Evolutionary conservation across 106 monocot species (phyloP).

Genomic region (Vanilla planifolia): DNA sequence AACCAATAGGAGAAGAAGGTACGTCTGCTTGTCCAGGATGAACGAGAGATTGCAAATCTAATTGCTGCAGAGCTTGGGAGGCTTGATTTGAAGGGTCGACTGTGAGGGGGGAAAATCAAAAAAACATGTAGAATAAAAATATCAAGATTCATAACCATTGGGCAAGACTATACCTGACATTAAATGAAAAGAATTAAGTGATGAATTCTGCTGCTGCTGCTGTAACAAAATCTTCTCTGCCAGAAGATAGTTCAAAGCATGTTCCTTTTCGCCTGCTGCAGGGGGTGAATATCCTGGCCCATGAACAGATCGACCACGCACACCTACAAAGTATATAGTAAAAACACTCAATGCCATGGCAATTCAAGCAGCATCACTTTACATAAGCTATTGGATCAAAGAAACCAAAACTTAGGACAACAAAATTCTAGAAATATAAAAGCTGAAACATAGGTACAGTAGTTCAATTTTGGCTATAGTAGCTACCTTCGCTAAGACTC

Average conservation of each 20-base stretch:
- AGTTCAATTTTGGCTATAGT: neutral
- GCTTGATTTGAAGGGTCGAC: conserved; percentile 23
- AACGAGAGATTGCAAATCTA: conserved; percentile 51
- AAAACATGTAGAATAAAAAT: conserved; percentile 7
- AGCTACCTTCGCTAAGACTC: conserved; percentile 45
- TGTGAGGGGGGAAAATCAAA: conserved; percentile 25
- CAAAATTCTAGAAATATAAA: neutral
- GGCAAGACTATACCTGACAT: conserved; percentile 26
- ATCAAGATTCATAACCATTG: conserved; percentile 25
- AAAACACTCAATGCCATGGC: neutral
- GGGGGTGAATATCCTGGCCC: conserved; percentile 9
- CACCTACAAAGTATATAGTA: conserved; percentile 25
- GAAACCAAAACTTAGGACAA: neutral
- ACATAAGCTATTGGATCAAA: neutral
- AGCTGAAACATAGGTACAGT: neutral
- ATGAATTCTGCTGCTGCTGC: conserved; percentile 29
- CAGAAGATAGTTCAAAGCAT: conserved; percentile 38
- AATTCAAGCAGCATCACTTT: neutral
- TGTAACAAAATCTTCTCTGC: conserved; percentile 52
- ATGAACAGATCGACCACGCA: conserved; percentile 22
- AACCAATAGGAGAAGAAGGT: conserved; percentile 24
- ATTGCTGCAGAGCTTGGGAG: conserved; percentile 32
- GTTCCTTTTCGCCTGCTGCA: conserved; percentile 25
- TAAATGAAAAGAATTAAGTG: conserved; percentile 13
- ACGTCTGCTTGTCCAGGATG: conserved; percentile 37